Conservation (phyloP, 2,329 filamentous ascomycete genomes). For the Nigrospora oryzae region DNA sequence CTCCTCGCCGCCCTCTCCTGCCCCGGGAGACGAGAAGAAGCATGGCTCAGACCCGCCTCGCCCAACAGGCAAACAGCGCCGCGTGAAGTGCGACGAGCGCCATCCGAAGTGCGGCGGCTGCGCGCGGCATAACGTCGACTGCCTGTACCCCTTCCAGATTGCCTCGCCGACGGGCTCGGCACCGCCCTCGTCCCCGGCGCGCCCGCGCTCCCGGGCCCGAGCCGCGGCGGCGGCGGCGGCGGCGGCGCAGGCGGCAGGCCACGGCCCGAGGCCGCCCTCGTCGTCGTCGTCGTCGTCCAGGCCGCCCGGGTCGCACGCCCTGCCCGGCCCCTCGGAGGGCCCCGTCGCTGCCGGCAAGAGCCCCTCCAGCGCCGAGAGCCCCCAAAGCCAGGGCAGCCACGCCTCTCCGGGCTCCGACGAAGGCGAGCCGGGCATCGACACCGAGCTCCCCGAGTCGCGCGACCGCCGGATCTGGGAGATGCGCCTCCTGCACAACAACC, state of each 20-base stretch:
- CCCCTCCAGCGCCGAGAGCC: background rate
- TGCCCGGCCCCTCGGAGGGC: background rate
- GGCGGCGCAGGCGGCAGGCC: background rate
- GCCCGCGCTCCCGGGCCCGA: conserved; percentile 5
- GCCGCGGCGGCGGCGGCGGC: background rate
- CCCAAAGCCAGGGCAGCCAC: conserved; percentile 7
- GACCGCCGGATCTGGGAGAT: conserved; percentile 27
- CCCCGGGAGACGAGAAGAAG: background rate
- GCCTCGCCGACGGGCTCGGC: conserved; percentile 5
- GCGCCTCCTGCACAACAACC: conserved; percentile 24
- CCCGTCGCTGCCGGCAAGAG: background rate
- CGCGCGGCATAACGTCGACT: conserved; percentile 19
- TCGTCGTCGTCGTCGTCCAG: background rate
- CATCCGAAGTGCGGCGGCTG: conserved; percentile 20
- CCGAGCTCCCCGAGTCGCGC: conserved; percentile 23
- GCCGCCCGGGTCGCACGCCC: too few relatives aligned
- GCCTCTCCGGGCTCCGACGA: conserved; percentile 7
- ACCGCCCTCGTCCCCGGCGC: background rate
- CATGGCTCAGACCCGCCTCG: background rate
- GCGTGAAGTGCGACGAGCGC: conserved; percentile 18
- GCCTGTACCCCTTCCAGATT: conserved; percentile 15
- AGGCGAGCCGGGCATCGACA: conserved; percentile 10
- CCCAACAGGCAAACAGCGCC: conserved; percentile 2
- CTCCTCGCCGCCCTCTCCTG: background rate
- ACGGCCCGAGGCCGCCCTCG: background rate